Evolutionary conservation across 2,329 filamentous ascomycete species (phyloP).

Genomic region (Alternaria longipes): DNA sequence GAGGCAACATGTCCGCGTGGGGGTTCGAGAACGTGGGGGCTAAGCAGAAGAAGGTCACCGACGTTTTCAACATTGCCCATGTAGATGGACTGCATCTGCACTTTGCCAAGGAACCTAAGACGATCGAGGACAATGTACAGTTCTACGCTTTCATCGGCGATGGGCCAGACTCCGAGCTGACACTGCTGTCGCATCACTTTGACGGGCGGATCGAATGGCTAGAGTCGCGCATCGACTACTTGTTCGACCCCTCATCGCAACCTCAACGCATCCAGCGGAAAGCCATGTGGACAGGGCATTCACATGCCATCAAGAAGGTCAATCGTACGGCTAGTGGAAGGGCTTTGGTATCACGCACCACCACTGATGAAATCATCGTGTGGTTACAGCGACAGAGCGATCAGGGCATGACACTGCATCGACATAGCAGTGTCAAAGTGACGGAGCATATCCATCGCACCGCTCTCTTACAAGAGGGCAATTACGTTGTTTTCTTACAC

Average conservation of each 20-base stretch:
- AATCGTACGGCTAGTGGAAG: constrained; percentile 84
- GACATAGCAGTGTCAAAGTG: constrained; percentile 73
- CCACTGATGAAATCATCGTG: constrained; percentile 79
- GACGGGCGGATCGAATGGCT: constrained; percentile 86
- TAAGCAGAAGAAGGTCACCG: constrained; percentile 70
- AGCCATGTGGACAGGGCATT: constrained; percentile 85
- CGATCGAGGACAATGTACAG: constrained; percentile 67
- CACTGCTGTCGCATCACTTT: constrained; percentile 82
- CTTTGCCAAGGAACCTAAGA: constrained; percentile 46
- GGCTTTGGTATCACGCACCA: constrained; percentile 82
- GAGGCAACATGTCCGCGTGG: constrained; percentile 89
- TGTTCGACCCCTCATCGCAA: constrained; percentile 76
- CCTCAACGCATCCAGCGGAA: constrained; percentile 68
- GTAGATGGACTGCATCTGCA: constrained; percentile 66
- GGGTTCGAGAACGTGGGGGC: constrained; percentile 86
- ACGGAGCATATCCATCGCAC: constrained; percentile 80
- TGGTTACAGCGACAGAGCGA: constrained; percentile 74
- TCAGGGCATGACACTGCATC: constrained; percentile 64
- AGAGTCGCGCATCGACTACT: constrained; percentile 76
- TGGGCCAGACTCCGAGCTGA: constrained; percentile 69
- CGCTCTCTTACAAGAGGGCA: constrained; percentile 77
- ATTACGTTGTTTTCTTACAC: constrained; percentile 82
- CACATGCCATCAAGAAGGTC: constrained; percentile 81
- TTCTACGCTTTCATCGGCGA: constrained; percentile 76
- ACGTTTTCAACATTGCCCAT: constrained; percentile 87